Conservation (phyloP, 305 asterid genomes). For the Caryopteris hybrid region DNA sequence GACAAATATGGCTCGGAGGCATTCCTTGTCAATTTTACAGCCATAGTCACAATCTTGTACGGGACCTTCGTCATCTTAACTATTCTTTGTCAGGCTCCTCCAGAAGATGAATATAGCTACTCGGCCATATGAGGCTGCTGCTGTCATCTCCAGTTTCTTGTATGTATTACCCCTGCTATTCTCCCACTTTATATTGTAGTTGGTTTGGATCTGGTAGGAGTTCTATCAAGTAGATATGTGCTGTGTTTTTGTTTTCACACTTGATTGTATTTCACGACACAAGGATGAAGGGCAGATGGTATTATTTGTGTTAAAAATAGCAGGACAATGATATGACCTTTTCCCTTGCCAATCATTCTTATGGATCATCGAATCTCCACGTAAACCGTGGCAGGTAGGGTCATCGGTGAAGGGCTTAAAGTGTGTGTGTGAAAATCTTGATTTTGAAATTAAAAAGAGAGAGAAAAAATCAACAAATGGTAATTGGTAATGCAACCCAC, state of each 20-base stretch:
- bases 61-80: slow-evolving; percentile 80
- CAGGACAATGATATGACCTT: too few species aligned
- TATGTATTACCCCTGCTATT: not conserved
- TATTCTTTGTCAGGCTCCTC: slow-evolving; percentile 48
- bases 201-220: not conserved
- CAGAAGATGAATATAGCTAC: slow-evolving; percentile 64
- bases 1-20: slow-evolving; percentile 85
- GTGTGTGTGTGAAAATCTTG: too few species aligned
- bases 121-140: slow-evolving; percentile 44
- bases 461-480: too few species aligned
- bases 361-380: too few species aligned
- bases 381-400: too few species aligned
- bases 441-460: too few species aligned
- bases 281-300: not conserved
- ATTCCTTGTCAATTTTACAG: slow-evolving; percentile 82
- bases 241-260: too few species aligned
- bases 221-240: not conserved
- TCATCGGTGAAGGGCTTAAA: too few species aligned
- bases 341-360: too few species aligned
- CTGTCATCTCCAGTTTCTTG: too few species aligned
- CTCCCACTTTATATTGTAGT: not conserved
- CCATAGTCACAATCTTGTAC: slow-evolving; percentile 63
- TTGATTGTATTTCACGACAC: not conserved
- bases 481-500: too few species aligned
- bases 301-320: not conserved